phyloP scores from a whole-genome alignment of 139 green algal species.

The Chlorella sorokiniana region DNA sequence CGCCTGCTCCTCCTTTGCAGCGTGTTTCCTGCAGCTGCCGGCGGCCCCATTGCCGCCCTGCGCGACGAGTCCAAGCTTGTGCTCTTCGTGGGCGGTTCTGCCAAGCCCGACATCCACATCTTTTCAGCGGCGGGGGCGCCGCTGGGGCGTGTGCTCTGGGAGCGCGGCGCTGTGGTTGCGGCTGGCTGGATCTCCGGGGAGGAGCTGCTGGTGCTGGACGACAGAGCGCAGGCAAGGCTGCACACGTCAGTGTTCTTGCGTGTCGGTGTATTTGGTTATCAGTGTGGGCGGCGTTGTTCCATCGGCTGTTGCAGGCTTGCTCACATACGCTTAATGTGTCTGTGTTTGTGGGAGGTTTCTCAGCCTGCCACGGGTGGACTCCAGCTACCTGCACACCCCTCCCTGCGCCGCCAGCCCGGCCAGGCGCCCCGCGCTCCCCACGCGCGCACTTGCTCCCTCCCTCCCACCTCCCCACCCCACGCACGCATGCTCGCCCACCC shows the following conservation, averaged over 20 bases:
- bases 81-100: conserved; percentile 38
- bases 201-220: conserved; percentile 76
- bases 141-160: conserved; percentile 73
- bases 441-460: too few species aligned
- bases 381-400: too few species aligned
- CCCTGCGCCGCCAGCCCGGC: too few species aligned
- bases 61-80: conserved; percentile 84
- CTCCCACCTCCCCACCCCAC: too few species aligned
- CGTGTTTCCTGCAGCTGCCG: conserved; percentile 56
- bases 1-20: background rate
- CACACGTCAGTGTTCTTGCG: background rate
- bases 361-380: too few species aligned
- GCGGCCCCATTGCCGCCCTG: conserved; percentile 82
- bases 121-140: conserved; percentile 64
- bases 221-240: conserved; percentile 53
- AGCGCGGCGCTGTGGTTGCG: conserved; percentile 61
- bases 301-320: too few species aligned
- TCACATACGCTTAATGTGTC: too few species aligned
- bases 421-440: too few species aligned
- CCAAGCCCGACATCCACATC: conserved; percentile 48
- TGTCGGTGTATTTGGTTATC: background rate
- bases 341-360: too few species aligned
- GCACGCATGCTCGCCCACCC: background rate
- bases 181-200: conserved; percentile 79
- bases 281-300: background rate